These are phyloP conservation scores for Stephania yunnanensis DNA, from an alignment of 164 flowering plant species.

Conservation along the genomic window DNA sequence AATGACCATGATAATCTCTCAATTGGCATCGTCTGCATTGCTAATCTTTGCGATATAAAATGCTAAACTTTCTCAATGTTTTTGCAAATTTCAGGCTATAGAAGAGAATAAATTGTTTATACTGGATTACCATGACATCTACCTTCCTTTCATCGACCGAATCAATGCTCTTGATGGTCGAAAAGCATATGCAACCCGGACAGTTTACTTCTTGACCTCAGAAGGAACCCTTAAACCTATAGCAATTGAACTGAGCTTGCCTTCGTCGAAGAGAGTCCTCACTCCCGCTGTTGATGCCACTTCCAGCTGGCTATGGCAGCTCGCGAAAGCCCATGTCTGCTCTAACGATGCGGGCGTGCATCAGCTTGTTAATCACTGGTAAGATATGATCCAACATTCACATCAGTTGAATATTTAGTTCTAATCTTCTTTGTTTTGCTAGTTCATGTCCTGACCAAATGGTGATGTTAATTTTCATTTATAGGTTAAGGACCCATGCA, in stretches of 20 bases:
- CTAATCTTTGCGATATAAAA: background rate
- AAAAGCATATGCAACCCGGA: constrained; percentile 83
- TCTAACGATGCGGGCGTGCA: constrained; percentile 93
- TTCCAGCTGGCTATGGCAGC: constrained; percentile 71
- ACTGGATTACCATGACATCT: constrained; percentile 72
- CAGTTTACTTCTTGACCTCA: constrained; percentile 58
- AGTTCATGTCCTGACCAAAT: background rate
- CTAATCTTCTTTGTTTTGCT: background rate
- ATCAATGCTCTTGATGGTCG: constrained; percentile 78
- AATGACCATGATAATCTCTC: background rate
- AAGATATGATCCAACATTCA: constrained; percentile 1
- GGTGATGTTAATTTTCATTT: background rate
- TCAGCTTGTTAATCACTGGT: constrained; percentile 91
- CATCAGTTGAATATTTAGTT: background rate
- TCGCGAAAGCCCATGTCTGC: constrained; percentile 90
- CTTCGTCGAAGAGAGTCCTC: constrained; percentile 58
- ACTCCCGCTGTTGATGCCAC: constrained; percentile 75
- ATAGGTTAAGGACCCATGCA: constrained; percentile 87
- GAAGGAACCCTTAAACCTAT: constrained; percentile 75
- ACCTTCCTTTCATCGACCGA: constrained; percentile 69
- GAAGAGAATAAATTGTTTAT: constrained; percentile 66
- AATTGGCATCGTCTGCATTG: no score
- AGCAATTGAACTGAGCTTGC: constrained; percentile 92
- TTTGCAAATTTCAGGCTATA: constrained; percentile 48
- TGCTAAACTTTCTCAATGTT: background rate